Base-by-base conservation (phyloP, 345 rosid genomes). In the Eucalyptus shirleyi region DNA sequence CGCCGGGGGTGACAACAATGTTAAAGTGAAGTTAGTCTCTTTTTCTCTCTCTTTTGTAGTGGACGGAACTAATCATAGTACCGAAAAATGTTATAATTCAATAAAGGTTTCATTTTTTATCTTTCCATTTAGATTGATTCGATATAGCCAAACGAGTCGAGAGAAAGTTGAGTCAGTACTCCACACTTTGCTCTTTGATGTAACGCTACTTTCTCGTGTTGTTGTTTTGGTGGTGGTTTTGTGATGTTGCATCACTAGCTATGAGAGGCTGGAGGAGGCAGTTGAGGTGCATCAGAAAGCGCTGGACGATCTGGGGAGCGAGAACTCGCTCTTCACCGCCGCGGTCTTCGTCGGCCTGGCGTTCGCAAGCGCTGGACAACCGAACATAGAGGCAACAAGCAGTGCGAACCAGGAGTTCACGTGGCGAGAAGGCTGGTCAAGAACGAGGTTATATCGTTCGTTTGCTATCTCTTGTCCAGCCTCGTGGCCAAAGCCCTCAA, bases 361-460 rank as follows among this genome's bases (percentile, higher is more conserved):
- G 3, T 51, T 89, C 7, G 56, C 80, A 0, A 23, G 37, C 80
- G 21, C n/a, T 0, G n/a, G 49, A 26, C 50, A 30, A 26, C 50
- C 9, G 28, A 88, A 90, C 88, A 92, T 92, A 12, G 92, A 91
- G 37, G 77, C 87, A 88, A 90, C 30, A 18, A 53, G 6, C 89
- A 60, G 4, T 93, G 94, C 47, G 88, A 86, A 37, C 60, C 91
- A 0, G 91, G 42, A 37, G 26, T 50, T 3, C 2, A 3, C 12
- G 21, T 87, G 5, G 91, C 89, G 2, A 88, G 89, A 47, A 44
- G 37, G 30, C 92, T 94, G 21, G 88, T 92, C 12, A 86, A 91
- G 55, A 86, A 49, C 44, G 96, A 93, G 77, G 94, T 93, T 4
- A 82, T 90, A 19, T 89, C 94, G 4, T 93, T 93, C 87, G 90